These are phyloP conservation scores for Diaporthe vaccinii DNA, from an alignment of 2,329 filamentous ascomycete genomes.

Conservation along the genomic window DNA sequence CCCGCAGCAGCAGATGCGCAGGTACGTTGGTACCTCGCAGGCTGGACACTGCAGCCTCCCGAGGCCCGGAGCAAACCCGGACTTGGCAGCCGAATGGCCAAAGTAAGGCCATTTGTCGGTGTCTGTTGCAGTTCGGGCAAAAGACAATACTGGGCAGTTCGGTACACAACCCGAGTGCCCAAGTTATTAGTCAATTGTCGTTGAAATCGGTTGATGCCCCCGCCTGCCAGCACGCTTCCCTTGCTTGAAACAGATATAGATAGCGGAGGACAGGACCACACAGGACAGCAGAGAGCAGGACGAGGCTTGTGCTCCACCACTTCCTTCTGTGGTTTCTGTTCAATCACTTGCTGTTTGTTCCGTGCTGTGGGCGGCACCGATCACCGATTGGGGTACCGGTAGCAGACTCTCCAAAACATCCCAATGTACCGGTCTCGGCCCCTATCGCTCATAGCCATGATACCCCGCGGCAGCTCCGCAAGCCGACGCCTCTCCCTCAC, in stretches of 20 bases:
- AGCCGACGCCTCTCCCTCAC: constrained; percentile 53
- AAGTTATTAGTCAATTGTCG: constrained; percentile 20
- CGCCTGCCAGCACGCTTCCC: constrained; percentile 14
- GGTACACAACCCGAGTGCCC: constrained; percentile 15
- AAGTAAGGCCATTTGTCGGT: constrained; percentile 2
- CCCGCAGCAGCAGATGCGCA: neutral
- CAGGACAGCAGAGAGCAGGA: neutral
- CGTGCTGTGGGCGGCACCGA: constrained; percentile 29
- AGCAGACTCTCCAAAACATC: constrained; percentile 8
- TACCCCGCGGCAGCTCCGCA: constrained; percentile 48
- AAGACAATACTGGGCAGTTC: neutral
- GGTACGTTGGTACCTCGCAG: neutral
- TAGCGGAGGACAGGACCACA: neutral
- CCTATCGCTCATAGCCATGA: constrained; percentile 27
- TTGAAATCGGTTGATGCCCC: neutral
- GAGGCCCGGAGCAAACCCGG: constrained; percentile 17
- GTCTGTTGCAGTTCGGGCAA: constrained; percentile 7
- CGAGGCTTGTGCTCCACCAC: constrained; percentile 12
- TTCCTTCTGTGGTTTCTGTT: neutral
- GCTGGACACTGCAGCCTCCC: constrained; percentile 10
- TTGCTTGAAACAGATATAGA: neutral
- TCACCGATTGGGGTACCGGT: constrained; percentile 20
- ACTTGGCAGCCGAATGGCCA: neutral
- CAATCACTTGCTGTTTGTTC: constrained; percentile 11
- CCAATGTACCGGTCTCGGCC: constrained; percentile 42